Evolutionary conservation across 257 asterid genomes (phyloP).

Genomic region (Solanum appendiculatum): DNA sequence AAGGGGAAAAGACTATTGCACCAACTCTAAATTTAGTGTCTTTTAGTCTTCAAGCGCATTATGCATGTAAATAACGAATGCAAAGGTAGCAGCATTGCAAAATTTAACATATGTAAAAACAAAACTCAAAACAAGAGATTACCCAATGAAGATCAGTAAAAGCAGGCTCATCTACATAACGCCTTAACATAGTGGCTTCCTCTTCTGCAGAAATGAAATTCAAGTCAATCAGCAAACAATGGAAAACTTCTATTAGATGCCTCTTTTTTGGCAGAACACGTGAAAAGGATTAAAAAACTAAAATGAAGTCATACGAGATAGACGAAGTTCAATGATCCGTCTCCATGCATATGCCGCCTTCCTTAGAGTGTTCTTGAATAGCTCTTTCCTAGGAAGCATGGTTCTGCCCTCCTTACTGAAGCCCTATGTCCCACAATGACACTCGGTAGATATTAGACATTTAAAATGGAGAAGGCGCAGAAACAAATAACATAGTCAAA

Average conservation of each 20-base stretch:
- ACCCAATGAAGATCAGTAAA: slow-evolving; percentile 99
- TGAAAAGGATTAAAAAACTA: background rate
- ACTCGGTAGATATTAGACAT: background rate
- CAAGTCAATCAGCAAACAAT: background rate
- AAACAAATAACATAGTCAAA: background rate
- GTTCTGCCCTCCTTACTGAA: slow-evolving; percentile 80
- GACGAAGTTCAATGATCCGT: slow-evolving; percentile 57
- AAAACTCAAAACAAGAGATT: slow-evolving; percentile 2
- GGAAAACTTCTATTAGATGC: background rate
- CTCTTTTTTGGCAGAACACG: background rate
- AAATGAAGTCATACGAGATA: slow-evolving; percentile 36
- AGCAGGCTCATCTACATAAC: slow-evolving; percentile 85
- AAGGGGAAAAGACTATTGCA: background rate
- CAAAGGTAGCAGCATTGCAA: background rate
- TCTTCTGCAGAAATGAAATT: slow-evolving; percentile 45
- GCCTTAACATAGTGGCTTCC: slow-evolving; percentile 71
- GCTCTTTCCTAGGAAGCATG: slow-evolving; percentile 74
- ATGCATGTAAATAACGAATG: background rate
- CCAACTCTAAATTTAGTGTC: background rate
- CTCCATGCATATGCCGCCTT: slow-evolving; percentile 88
- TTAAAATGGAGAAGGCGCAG: background rate
- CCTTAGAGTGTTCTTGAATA: slow-evolving; percentile 86
- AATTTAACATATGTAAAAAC: background rate
- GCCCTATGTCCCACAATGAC: slow-evolving; percentile 29
- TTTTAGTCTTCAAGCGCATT: background rate